These are phyloP conservation scores for Leishmania aethiopica DNA, from an alignment of 208 protist species.

Conservation along the genomic window DNA sequence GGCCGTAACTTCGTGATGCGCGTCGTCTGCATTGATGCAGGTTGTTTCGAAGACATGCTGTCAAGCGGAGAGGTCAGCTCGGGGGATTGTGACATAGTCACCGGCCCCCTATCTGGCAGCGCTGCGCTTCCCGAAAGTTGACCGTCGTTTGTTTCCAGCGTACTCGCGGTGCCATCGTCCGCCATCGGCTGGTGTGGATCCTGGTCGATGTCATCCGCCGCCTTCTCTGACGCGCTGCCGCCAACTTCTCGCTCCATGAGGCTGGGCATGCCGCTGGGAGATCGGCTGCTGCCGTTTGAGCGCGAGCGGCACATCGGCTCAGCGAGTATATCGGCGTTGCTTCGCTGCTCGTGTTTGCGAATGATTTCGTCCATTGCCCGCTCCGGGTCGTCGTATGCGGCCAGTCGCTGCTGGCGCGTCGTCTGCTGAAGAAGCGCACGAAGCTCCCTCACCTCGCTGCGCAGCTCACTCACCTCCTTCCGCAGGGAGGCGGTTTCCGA, in stretches of 20 bases:
- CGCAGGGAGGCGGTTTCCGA: conserved; percentile 30
- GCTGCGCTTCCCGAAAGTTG: background rate
- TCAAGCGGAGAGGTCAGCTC: background rate
- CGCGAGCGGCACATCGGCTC: background rate
- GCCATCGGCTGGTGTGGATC: background rate
- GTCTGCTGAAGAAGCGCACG: conserved; percentile 34
- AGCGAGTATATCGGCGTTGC: background rate
- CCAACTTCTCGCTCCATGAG: conserved; percentile 10
- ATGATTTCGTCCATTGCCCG: conserved; percentile 58
- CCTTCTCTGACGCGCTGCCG: conserved; percentile 11
- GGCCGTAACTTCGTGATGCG: conserved; percentile 7
- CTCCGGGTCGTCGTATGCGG: conserved; percentile 37
- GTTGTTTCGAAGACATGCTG: background rate
- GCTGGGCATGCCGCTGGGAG: conserved; percentile 22
- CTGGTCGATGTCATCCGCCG: background rate
- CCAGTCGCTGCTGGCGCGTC: conserved; percentile 34
- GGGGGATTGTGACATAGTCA: background rate
- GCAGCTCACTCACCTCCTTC: conserved; percentile 38
- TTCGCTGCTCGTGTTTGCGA: conserved; percentile 23
- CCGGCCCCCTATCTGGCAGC: background rate
- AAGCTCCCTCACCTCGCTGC: conserved; percentile 42
- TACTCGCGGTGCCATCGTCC: background rate
- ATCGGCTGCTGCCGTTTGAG: conserved; percentile 1
- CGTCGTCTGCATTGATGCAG: background rate
- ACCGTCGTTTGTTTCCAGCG: background rate